Conservation (phyloP, 2,329 filamentous ascomycete genomes). For the Trichoderma sp. region DNA sequence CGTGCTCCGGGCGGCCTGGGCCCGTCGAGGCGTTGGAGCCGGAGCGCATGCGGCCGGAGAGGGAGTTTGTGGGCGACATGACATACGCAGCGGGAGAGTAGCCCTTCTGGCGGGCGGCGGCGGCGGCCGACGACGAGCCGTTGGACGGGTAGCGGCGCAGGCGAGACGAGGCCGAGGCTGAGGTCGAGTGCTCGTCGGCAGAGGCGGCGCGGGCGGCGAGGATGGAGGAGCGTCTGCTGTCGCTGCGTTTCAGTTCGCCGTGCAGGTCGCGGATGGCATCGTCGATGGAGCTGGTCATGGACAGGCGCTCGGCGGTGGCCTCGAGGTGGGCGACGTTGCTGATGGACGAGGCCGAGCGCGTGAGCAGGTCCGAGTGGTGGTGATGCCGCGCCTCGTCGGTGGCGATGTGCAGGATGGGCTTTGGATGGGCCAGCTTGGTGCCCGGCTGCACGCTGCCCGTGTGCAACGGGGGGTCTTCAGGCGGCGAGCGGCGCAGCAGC, state of each 20-base stretch:
- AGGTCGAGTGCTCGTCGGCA: slow-evolving; percentile 32
- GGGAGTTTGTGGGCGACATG: slow-evolving; percentile 66
- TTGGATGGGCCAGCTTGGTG: slow-evolving; percentile 43
- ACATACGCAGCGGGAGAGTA: slow-evolving; percentile 71
- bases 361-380: slow-evolving; percentile 58
- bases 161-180: slow-evolving; percentile 26
- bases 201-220: slow-evolving; percentile 49
- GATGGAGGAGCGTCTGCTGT: slow-evolving; percentile 66
- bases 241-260: slow-evolving; percentile 68
- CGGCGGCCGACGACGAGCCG: slow-evolving; percentile 63
- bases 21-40: slow-evolving; percentile 53
- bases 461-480: slow-evolving; percentile 36
- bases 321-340: slow-evolving; percentile 74
- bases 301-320: slow-evolving; percentile 72
- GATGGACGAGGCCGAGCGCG: slow-evolving; percentile 61
- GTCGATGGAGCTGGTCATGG: slow-evolving; percentile 73
- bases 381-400: slow-evolving; percentile 56
- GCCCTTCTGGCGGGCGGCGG: slow-evolving; percentile 59
- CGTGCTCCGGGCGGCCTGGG: slow-evolving; percentile 43
- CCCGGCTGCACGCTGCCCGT: slow-evolving; percentile 48
- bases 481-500: background rate
- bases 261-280: slow-evolving; percentile 75
- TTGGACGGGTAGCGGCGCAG: slow-evolving; percentile 49
- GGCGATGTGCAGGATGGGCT: slow-evolving; percentile 52
- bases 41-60: slow-evolving; percentile 59